Evolutionary conservation across 2,329 filamentous ascomycete species (phyloP), one percentile per base, ranked within the genome.

Genomic region (Berkeleyomyces basicola): DNA sequence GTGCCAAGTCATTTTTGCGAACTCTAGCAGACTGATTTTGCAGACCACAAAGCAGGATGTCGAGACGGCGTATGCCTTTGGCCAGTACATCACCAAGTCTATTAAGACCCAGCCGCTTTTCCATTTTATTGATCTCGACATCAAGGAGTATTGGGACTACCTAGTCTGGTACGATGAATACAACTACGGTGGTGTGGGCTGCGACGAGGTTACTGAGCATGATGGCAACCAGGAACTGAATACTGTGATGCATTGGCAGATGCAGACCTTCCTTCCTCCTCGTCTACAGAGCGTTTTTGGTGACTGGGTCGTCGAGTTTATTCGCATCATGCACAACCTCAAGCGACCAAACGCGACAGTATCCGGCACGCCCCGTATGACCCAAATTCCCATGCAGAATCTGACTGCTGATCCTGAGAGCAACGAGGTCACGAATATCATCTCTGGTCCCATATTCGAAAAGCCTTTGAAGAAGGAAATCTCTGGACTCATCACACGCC

Each of bases 121-220:
- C 75, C 89, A 96, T 72, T 99, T 99, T 71, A 84, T 99, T 66
- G 93, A 99, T 69, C 79, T 99, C 2, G 89, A 96, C 68, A 93
- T 99, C 73, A 96, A 92, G 68, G 93, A 99, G 71, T 99, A 96
- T 73, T 99, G 93, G 93, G 93, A 99, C 72, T 97, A 96, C 69
- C 83, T 99, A 0, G 85, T 96, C 3, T 99, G 93, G 93, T 97
- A 97, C 68, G 93, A 99, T 68, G 90, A 96, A 73, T 96, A 92
- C 78, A 99, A 99, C 76, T 97, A 97, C 69, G 95, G 93, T 62
- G 93, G 93, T 65, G 95, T 95, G 70, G 93, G 88, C 3, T 96
- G 90, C 67, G 83, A 86, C 59, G 83, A 93, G 69, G 88, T 96
- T 3, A 79, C 87, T 6, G 89, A 92, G 68, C 61, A 63, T n/a